Conservation (phyloP, 139 green algal genomes). For the Zygnema cylindricum region DNA sequence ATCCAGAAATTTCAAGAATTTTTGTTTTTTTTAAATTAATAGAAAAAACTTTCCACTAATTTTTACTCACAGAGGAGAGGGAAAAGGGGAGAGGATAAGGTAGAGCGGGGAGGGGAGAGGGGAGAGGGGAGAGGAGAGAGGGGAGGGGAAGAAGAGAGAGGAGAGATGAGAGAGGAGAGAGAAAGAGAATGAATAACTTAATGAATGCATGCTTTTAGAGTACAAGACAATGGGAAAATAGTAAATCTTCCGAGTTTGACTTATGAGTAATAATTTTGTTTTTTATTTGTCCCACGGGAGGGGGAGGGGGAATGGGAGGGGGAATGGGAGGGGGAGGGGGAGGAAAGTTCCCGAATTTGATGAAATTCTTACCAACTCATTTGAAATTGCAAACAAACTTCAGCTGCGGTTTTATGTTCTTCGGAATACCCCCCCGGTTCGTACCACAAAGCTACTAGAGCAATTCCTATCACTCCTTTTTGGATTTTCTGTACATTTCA, state of each 20-base stretch:
- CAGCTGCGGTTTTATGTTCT: slow-evolving; percentile 58
- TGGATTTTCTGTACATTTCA: too few species aligned
- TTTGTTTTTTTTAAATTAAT: too few species aligned
- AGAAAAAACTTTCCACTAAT: too few species aligned
- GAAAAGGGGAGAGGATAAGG: not conserved
- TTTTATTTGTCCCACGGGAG: too few species aligned
- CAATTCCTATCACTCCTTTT: slow-evolving; percentile 64
- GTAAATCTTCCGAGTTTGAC: not conserved
- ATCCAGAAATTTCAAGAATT: too few species aligned
- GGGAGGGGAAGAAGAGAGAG: not conserved
- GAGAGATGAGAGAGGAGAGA: not conserved
- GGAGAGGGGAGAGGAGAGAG: not conserved
- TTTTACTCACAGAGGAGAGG: not conserved
- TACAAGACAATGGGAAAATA: not conserved
- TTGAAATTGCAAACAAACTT: slow-evolving; percentile 61
- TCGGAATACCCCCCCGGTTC: slow-evolving; percentile 50
- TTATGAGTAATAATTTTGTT: not conserved
- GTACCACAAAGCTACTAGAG: slow-evolving; percentile 65
- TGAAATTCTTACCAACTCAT: slow-evolving; percentile 62
- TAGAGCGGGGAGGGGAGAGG: slow-evolving; percentile 2
- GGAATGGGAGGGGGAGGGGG: too few species aligned
- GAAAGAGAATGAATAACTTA: not conserved
- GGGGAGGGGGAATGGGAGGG: too few species aligned
- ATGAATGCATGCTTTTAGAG: not conserved
- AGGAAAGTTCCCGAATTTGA: too few species aligned